Conservation (phyloP, 768 basidiomycete species). For the Boletus insuetus region DNA sequence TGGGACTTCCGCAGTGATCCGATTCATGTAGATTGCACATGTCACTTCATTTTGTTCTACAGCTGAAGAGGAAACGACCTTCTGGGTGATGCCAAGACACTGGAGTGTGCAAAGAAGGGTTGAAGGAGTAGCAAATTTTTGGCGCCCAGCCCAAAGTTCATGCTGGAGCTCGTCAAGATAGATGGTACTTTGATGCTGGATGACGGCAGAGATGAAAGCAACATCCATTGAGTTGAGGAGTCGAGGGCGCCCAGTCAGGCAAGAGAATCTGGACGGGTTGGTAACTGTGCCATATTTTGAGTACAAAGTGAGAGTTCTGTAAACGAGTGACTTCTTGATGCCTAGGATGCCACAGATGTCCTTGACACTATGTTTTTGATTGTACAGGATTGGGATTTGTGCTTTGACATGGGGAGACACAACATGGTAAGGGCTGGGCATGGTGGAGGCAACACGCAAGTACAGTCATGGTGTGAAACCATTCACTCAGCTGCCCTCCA, state of each 20-base stretch:
- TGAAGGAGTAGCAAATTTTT: background rate
- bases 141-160: background rate
- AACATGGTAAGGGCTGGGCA: too few relatives aligned
- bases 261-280: background rate
- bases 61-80: constrained; percentile 9
- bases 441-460: too few relatives aligned
- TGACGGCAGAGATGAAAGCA: background rate
- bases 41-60: constrained; percentile 6
- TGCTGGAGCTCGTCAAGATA: constrained; percentile 8
- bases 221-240: too few relatives aligned
- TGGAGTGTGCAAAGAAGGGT: background rate
- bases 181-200: background rate
- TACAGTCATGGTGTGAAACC: too few relatives aligned
- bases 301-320: background rate
- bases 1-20: constrained; percentile 4
- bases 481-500: too few relatives aligned
- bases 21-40: constrained; percentile 6
- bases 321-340: background rate
- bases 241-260: background rate
- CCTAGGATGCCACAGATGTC: background rate
- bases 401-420: background rate
- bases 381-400: background rate
- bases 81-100: constrained; percentile 6
- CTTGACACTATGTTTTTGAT: background rate
- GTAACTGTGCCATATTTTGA: background rate